These are phyloP conservation scores for Nemania abortiva DNA, from an alignment of 2,329 filamentous ascomycete genomes.

Conservation along the genomic window DNA sequence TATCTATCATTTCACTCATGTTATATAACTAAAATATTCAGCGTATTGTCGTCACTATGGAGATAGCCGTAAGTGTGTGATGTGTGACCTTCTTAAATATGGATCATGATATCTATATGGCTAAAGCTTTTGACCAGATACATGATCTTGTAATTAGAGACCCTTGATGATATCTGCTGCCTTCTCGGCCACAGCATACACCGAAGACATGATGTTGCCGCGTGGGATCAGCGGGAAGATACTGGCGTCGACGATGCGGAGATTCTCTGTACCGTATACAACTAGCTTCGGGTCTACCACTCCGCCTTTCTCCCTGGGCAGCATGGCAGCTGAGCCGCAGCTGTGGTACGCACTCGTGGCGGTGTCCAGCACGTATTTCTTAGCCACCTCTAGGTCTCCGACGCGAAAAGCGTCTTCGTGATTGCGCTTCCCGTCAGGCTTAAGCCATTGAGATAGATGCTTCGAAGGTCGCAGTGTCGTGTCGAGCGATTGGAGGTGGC, in stretches of 20 bases:
- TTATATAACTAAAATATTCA: too few species aligned
- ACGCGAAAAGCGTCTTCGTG: too few species aligned
- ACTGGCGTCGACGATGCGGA: conserved; percentile 48
- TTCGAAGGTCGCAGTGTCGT: conserved; percentile 40
- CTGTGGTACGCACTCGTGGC: conserved; percentile 51
- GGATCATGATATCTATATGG: too few species aligned
- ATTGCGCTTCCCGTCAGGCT: too few species aligned
- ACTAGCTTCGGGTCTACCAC: conserved; percentile 22
- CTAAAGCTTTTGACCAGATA: too few species aligned
- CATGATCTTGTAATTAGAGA: too few species aligned
- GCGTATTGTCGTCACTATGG: too few species aligned
- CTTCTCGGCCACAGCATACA: conserved; percentile 55
- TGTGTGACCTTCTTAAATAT: too few species aligned
- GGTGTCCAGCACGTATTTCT: conserved; percentile 41
- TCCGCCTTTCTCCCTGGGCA: conserved; percentile 50
- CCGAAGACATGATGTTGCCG: conserved; percentile 47
- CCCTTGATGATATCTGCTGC: conserved; percentile 50
- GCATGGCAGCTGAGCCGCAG: conserved; percentile 58
- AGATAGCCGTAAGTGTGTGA: too few species aligned
- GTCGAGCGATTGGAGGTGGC: conserved; percentile 51
- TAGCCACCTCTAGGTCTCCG: conserved; percentile 49
- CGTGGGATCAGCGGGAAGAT: conserved; percentile 58
- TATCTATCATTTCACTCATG: too few species aligned
- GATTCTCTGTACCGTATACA: conserved; percentile 22
- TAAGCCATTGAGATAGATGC: conserved; percentile 51